Conservation (phyloP, 2,329 filamentous ascomycete species). For the Rutstroemia sp. region DNA sequence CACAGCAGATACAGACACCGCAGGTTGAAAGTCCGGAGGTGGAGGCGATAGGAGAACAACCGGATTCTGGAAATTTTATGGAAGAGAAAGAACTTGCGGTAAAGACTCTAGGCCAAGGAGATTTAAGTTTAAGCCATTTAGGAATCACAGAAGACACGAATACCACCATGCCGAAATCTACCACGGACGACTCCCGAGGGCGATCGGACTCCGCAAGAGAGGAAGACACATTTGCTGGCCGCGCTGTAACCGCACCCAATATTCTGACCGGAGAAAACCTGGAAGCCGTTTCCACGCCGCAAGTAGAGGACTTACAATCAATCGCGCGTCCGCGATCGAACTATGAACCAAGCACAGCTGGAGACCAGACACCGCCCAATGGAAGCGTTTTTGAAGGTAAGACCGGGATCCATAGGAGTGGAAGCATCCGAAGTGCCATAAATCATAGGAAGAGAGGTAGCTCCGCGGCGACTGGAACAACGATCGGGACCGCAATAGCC, state of each 20-base stretch:
- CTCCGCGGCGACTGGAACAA: constrained; percentile 54
- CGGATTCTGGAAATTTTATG: constrained; percentile 25
- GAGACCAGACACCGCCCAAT: constrained; percentile 58
- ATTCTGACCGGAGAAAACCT: constrained; percentile 13
- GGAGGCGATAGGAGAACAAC: constrained; percentile 29
- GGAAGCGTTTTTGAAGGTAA: constrained; percentile 61
- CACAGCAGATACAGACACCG: constrained; percentile 20
- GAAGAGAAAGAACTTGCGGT: constrained; percentile 67
- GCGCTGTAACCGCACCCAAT: constrained; percentile 1
- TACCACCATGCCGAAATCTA: constrained; percentile 47
- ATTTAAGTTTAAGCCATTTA: constrained; percentile 82
- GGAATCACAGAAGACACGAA: constrained; percentile 62
- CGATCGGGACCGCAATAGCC: constrained; percentile 63
- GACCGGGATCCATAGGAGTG: constrained; percentile 41
- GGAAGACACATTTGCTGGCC: constrained; percentile 16
- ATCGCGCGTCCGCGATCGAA: constrained; percentile 39
- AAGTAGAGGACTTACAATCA: constrained; percentile 21
- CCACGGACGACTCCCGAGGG: constrained; percentile 33
- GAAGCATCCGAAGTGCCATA: constrained; percentile 59
- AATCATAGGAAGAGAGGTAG: constrained; percentile 65
- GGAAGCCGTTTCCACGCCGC: constrained; percentile 16
- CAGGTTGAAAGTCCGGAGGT: constrained; percentile 25
- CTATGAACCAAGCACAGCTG: constrained; percentile 41
- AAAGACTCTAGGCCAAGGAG: constrained; percentile 81
- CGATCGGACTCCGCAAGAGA: constrained; percentile 18